Base-by-base conservation (phyloP, 225 moss, liverwort and hornwort species). In the Sphagnum contortum region DNA sequence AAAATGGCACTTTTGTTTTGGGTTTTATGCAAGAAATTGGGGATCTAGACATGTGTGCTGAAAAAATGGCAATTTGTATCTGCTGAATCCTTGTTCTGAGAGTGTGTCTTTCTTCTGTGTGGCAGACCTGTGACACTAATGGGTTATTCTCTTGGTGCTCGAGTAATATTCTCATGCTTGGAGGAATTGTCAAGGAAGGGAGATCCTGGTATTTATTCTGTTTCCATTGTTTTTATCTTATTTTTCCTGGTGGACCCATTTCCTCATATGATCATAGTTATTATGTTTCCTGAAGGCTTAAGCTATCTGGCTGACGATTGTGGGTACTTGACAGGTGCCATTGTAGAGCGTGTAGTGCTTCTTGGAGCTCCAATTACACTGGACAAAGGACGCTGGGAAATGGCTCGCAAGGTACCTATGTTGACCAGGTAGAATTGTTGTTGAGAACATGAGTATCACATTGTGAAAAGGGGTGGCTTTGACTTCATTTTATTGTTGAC, bases 331-430 rank as follows among this genome's bases (percentile, higher is more conserved):
- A 57, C 70, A 90, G 96, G 81, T 78, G 88, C 89, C 72, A 93
- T 98, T 68, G 74, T 98, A 65, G 96, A 98, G 82, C 88, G 96
- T 45, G 96, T 98, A 48, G 88, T 98, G 49, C 70, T 98, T 61
- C 89, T 98, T 67, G 96, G 96, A 67, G 96, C 96, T 68, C 96
- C 96, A 58, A 79, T 98, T 8, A 83, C 90, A 2, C 84, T 98
- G 71, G 81, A 89, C 59, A 71, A 83, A 83, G 61, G 76, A 60
- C 74, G 73, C 5, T 98, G 96, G 96, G 74, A 79, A 68, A 82
- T 72, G 55, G 93, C 73, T 48, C 88, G 96, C 63, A 87, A 98
- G 92, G 95, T 92, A 11, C 12, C 12, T 4, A 29, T 29, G 29
- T 29, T 1, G 1, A 29, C 29, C 29, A 29, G 29, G 29, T 29